Base-by-base conservation (phyloP, 176 grass and related monocot genomes). In the Oryza meyeriana region DNA sequence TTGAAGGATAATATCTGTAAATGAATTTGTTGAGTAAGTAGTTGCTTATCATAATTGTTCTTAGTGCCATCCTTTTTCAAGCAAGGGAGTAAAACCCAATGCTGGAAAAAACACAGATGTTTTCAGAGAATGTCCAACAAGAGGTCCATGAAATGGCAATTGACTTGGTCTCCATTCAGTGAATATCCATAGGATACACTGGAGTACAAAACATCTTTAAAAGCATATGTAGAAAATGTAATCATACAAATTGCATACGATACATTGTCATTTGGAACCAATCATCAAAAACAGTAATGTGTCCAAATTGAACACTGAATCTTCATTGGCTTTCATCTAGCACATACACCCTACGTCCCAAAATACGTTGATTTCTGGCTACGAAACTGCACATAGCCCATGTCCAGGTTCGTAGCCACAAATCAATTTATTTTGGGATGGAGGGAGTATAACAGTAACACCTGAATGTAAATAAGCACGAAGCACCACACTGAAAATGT, bases 1-100 rank as follows among this genome's bases (percentile, higher is more conserved):
- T 98, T 98, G 57, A 81, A 93, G 72, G 92, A 94, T 72, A 85
- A 84, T 89, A 88, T 88, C 95, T 98, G 85, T 17, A 85, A 70
- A 61, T 25, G 39, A 82, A 65, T 73, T 61, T 10, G 25, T 22
- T 72, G 34, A 36, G 47, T 55, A 66, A 82, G 14, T 13, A 82
- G 29, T 40, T 40, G 66, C 66, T 70, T 18, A 40, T 58, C 66
- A 71, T 71, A 28, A 78, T 64, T 42, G 28, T 63, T 83, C 47
- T 75, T 48, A 69, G 44, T 5, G 0, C 31, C 4, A 42, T 71
- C 66, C 12, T 42, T 26, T 71, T 47, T 39, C 61, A 61, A 18
- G 10, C 6, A 22, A 17, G 27, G 5, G 50, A 63, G 12, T 20
- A 32, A 66, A 50, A 62, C 14, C 52, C 38, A 25, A 72, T 28